phyloP scores from a whole-genome alignment of 805 yeast genomes.

The Kluyveromyces lactis region DNA sequence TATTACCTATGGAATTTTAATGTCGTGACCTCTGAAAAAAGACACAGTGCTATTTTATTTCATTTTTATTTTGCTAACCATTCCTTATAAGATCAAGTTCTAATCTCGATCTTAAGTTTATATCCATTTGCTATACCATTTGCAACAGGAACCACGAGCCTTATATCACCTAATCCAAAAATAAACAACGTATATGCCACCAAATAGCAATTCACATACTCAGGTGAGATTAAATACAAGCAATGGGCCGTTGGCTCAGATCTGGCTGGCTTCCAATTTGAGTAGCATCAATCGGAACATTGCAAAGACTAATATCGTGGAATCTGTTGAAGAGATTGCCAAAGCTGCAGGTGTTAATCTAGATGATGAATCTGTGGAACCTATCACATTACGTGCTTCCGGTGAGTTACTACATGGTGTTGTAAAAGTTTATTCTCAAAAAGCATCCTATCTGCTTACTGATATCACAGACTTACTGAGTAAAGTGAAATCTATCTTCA shows the following conservation, averaged over 20 bases:
- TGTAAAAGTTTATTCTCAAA: constrained; percentile 75
- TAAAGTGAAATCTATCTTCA: constrained; percentile 62
- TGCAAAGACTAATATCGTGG: constrained; percentile 62
- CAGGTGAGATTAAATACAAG: constrained; percentile 32
- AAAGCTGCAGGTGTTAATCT: constrained; percentile 29
- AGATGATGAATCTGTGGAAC: constrained; percentile 32
- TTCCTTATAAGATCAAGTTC: too few species aligned
- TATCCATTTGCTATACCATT: too few species aligned
- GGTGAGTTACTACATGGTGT: constrained; percentile 85
- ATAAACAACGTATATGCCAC: too few species aligned
- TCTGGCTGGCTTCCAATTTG: constrained; percentile 89
- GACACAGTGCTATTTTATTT: too few species aligned
- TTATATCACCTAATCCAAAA: too few species aligned
- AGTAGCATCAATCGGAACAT: constrained; percentile 36
- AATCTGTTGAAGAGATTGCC: constrained; percentile 60
- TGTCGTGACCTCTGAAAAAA: too few species aligned
- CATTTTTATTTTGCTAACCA: too few species aligned
- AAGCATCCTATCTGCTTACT: constrained; percentile 73
- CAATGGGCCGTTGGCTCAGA: constrained; percentile 80
- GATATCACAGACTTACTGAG: constrained; percentile 73
- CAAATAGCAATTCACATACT: not conserved
- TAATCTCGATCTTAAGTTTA: too few species aligned
- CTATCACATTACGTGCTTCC: constrained; percentile 70
- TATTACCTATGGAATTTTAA: too few species aligned
- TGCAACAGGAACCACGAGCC: too few species aligned